Evolutionary conservation across 176 grass and related monocot species (phyloP), one percentile per base, ranked within the genome.

Genomic region (Oropetium thomaeum): DNA sequence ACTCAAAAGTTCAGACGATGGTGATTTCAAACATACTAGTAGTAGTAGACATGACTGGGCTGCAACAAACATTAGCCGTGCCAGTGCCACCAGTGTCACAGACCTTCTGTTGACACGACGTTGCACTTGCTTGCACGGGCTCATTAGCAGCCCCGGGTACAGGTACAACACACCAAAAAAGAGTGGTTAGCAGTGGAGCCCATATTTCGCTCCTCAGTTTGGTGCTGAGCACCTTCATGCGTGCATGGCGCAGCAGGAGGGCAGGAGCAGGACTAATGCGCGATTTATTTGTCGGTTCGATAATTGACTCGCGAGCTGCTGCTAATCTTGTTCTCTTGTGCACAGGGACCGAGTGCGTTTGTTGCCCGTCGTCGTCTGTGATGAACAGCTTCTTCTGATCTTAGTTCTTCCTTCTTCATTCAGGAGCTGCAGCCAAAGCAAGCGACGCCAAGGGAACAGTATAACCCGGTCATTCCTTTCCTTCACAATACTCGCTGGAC

Each of bases 261-360:
- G 49, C 20, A 1, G 17, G 5, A 19, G 15, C 44, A 47, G 15
- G 44, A 26, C 26, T 55, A 52, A 22, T 52, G 26, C 10, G 11
- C 10, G 11, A 59, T 59, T 13, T 15, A 10, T 60, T 51, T 3
- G 12, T 43, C 43, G 45, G 64, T n/a, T 62, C 37, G 70, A 70
- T 37, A 64, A 48, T 70, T 29, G 71, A 33, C 71, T 8, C 20
- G 29, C 45, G 19, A 76, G 27, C 78, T 45, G 72, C 51, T 51
- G 48, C 65, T 80, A 73, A 70, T 74, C 40, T 79, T 68, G 71
- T 47, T 64, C 31, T 44, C 35, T 27, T 82, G 14, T 55, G 28
- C 26, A 29, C 25, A 13, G 1, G 48, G 5, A 51, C 48, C 48
- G 48, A 51, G 48, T 22, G 17, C n/a, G 48, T 51, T 51, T 51